Percentiles rank a stretch among this genome's conserved stretches.
Conservation (phyloP, 257 asterid genomes). For the Fraxinus pennsylvanica region DNA sequence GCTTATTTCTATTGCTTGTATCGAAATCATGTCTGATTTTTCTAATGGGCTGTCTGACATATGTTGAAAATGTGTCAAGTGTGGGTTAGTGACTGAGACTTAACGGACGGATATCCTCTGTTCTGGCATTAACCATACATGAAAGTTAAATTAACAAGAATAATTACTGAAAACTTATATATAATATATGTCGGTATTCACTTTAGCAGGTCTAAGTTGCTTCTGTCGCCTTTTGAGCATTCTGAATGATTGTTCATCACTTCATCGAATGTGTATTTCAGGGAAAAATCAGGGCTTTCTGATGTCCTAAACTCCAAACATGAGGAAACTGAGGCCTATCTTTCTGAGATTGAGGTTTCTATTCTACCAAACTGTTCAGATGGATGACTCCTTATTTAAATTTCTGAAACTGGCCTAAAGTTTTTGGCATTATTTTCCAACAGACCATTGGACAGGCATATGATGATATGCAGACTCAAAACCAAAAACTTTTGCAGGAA, state of each 20-base stretch:
- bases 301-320: conserved; percentile 73
- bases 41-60: neutral
- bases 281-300: conserved; percentile 68
- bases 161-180: neutral
- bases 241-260: conserved; percentile 23
- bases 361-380: conserved; percentile 15
- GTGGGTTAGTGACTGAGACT: neutral
- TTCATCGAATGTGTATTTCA: conserved; percentile 30
- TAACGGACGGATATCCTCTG: neutral
- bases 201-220: neutral
- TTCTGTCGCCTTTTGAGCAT: conserved; percentile 9
- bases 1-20: too few relatives aligned
- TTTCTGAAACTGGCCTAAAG: conserved; percentile 23
- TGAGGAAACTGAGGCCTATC: conserved; percentile 92
- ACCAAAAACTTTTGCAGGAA: conserved; percentile 94
- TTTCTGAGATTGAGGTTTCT: conserved; percentile 90
- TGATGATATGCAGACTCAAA: conserved; percentile 96
- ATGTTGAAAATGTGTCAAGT: neutral
- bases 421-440: conserved; percentile 31
- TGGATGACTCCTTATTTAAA: conserved; percentile 6
- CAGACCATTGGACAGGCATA: conserved; percentile 98
- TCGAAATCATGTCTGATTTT: too few relatives aligned
- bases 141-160: neutral
- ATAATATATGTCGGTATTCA: neutral
- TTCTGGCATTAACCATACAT: neutral